Evolutionary conservation across 495 filamentous ascomycete genomes (phyloP).

Genomic region (Evernia prunastri): DNA sequence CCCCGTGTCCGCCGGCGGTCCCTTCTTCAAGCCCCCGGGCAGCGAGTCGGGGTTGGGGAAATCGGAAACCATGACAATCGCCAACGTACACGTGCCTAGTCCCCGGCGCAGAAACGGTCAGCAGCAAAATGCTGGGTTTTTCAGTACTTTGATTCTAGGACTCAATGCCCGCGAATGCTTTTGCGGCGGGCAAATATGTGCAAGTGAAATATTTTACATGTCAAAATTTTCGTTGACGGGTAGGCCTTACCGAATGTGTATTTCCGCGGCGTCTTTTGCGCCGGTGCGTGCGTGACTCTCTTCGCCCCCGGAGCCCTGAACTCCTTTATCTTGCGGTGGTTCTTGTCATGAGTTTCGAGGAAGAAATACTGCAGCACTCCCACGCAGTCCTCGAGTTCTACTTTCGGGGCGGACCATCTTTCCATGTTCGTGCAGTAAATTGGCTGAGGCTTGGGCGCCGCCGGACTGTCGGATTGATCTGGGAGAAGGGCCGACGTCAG

Average conservation of each 20-base stretch:
- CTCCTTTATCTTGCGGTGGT: not conserved
- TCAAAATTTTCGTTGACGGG: not conserved
- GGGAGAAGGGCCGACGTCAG: not conserved
- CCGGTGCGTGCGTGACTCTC: not conserved
- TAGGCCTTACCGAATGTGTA: not conserved
- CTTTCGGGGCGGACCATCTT: not conserved
- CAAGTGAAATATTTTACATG: not conserved
- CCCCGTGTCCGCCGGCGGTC: not conserved
- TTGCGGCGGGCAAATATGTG: not conserved
- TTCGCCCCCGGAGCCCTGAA: not conserved
- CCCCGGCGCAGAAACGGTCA: not conserved
- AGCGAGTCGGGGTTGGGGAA: not conserved
- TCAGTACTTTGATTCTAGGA: not conserved
- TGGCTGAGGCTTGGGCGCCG: not conserved
- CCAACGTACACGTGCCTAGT: not conserved
- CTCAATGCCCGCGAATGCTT: not conserved
- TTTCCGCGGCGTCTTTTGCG: not conserved
- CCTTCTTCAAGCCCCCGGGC: not conserved
- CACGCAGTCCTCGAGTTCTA: not conserved
- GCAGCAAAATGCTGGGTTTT: no score
- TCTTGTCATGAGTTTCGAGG: not conserved
- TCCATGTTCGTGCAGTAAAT: not conserved
- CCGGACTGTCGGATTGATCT: not conserved
- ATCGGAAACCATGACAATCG: not conserved
- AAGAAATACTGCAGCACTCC: not conserved